Evolutionary conservation across 1,284 basidiomycete species (phyloP), one percentile per base, ranked within the genome.

Genomic region (Ustilago bromivora): DNA sequence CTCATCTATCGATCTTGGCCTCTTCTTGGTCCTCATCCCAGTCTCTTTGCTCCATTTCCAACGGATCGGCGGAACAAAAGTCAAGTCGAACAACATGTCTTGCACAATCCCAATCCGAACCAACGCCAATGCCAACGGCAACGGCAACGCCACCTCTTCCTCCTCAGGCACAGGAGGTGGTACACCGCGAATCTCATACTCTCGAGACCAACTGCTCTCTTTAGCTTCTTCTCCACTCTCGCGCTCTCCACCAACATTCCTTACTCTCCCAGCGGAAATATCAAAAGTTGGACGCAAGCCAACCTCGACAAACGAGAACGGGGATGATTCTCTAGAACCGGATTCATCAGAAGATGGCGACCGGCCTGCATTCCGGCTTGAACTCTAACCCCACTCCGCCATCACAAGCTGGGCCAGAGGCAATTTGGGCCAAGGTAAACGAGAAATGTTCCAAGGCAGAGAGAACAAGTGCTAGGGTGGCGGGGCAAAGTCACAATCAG

Each of bases 161-260:
- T 8, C 54, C 1, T 56, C 56, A 6, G 12, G 32, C 5, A 54
- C 31, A 15, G 19, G 46, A 8, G 77, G 77, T 32, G 80, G 75
- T 17, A 76, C 79, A 4, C 55, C 80, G 0, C 61, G 81, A 2
- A 81, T 80, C 57, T 73, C 69, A 12, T 82, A 82, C 46, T 79
- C 81, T 13, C 67, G 81, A 17, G 79, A 82, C 32, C 68, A 82
- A 57, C 66, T 82, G 9, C 71, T 82, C 49, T 58, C 62, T 17
- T 62, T 82, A 17, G 81, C 81, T 19, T 66, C 68, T 0, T 63
- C 57, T 2, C 81, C 81, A 8, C 69, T 82, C 8, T 75, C 80
- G 3, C 41, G 61, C 0, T 70, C 71, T 7, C 70, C 77, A 6
- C 66, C 77, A 3, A 60, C 53, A 1, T 58, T 72, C 3, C 23